Base-by-base conservation (phyloP, 164 flowering plant genomes). In the Aristolochia fimbriata region DNA sequence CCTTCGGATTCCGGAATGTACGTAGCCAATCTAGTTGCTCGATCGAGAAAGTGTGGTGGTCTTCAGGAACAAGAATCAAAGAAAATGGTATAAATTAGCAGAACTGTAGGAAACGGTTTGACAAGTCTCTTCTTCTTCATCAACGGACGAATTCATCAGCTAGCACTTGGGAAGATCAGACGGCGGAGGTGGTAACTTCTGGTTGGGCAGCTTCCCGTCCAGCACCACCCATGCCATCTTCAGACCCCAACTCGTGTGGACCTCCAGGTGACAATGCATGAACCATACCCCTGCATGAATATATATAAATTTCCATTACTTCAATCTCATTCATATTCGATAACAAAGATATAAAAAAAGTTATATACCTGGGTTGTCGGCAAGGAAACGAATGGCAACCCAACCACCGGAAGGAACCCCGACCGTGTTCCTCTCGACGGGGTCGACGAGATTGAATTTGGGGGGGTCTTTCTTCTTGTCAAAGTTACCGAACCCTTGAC, bases 331-430 rank as follows among this genome's bases (percentile, higher is more conserved):
- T 52, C 14, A 52, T 10, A 4, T 22, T 23, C n/a, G n/a, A 22
- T 27, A 17, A 52, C 0, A 8, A 20, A 51, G 10, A 16, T 2
- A 51, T n/a, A 45, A 16, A 33, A 6, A 14, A 59, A 10, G 17
- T 31, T 3, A 31, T 31, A 31, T 15, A 80, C 84, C 84, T 69
- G 85, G 88, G 58, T 83, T 83, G 63, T 83, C 84, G 0, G 85
- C 83, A 0, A 61, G 55, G 62, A 83, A 83, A 11, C 85, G 80
- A 56, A 83, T 66, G 47, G 83, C 85, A 9, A 71, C 62, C 88
- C 88, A 83, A 17, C 85, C 88, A 2, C 82, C 85, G 7, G 78
- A 46, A 0, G 85, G 85, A 22, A 83, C 78, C 2, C 83, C 81
- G 2, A 68, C 49, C 0, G 88, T 83, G 70, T 81, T 83, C 73